These are phyloP conservation scores for Nigrograna mackinnonii DNA, from an alignment of 2,329 filamentous ascomycete species.

Conservation along the genomic window DNA sequence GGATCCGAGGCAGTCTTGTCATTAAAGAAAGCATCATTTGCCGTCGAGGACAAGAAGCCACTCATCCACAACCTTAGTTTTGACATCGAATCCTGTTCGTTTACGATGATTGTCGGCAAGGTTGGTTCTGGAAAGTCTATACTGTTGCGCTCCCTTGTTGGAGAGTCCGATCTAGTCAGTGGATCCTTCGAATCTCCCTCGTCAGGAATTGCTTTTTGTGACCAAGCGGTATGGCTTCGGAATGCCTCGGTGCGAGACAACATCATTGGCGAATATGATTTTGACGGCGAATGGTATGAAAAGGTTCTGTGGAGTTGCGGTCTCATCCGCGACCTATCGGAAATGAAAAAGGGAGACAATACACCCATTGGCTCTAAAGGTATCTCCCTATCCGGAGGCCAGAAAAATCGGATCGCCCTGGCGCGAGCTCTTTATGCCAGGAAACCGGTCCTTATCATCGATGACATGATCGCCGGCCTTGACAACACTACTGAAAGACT, in stretches of 20 bases:
- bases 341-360: slow-evolving; percentile 19
- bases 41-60: slow-evolving; percentile 5
- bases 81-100: slow-evolving; percentile 2
- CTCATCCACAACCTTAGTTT: slow-evolving; percentile 10
- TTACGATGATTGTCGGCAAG: slow-evolving; percentile 9
- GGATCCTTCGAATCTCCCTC: slow-evolving; percentile 5
- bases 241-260: slow-evolving; percentile 28
- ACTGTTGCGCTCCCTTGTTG: slow-evolving; percentile 22
- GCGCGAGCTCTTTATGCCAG: slow-evolving; percentile 54
- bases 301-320: slow-evolving; percentile 21
- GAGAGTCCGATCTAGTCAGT: slow-evolving; percentile 7
- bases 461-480: slow-evolving; percentile 52
- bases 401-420: slow-evolving; percentile 52
- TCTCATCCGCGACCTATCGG: slow-evolving; percentile 14
- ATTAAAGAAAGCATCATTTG: slow-evolving; percentile 4
- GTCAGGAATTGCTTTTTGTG: slow-evolving; percentile 18
- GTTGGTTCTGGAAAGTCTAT: slow-evolving; percentile 30
- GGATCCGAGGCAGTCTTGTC: background rate
- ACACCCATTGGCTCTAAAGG: slow-evolving; percentile 53
- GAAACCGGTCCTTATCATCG: slow-evolving; percentile 47
- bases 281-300: slow-evolving; percentile 42
- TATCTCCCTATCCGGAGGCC: slow-evolving; percentile 51
- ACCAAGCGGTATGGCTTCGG: slow-evolving; percentile 29
- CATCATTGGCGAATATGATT: slow-evolving; percentile 33
- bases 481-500: slow-evolving; percentile 37